Conservation (phyloP, 495 filamentous ascomycete genomes). For the Penicillium turbatum region DNA sequence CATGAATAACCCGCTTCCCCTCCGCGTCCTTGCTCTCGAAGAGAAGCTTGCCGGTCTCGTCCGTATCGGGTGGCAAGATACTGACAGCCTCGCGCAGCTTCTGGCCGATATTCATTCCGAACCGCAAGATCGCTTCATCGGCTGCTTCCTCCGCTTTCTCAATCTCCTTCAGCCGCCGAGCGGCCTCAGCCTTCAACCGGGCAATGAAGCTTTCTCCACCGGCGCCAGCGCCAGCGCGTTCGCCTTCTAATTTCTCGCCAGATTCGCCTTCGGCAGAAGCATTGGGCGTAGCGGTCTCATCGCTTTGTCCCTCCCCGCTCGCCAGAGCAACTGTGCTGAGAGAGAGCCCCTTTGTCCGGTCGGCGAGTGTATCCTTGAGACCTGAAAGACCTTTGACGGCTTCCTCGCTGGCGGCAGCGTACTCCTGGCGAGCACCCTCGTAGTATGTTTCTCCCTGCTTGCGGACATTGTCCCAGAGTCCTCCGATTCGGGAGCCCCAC, state of each 20-base stretch:
- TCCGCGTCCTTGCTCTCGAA: slow-evolving; percentile 91
- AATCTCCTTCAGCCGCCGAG: slow-evolving; percentile 82
- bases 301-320: slow-evolving; percentile 25
- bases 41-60: slow-evolving; percentile 52
- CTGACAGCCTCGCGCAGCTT: slow-evolving; percentile 89
- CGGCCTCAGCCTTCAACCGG: slow-evolving; percentile 76
- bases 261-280: slow-evolving; percentile 24
- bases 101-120: slow-evolving; percentile 84
- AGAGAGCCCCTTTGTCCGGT: slow-evolving; percentile 68
- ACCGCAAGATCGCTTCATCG: slow-evolving; percentile 90
- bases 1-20: slow-evolving; percentile 86
- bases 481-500: slow-evolving; percentile 85
- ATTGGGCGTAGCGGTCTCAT: slow-evolving; percentile 37
- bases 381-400: slow-evolving; percentile 79
- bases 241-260: slow-evolving; percentile 48
- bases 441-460: slow-evolving; percentile 88
- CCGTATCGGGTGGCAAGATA: slow-evolving; percentile 64
- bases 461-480: slow-evolving; percentile 82
- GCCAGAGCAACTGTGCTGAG: slow-evolving; percentile 46
- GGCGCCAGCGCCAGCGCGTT: slow-evolving; percentile 49
- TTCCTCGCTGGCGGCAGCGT: slow-evolving; percentile 69
- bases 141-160: slow-evolving; percentile 95
- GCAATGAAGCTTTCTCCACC: slow-evolving; percentile 76
- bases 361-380: slow-evolving; percentile 63
- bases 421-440: slow-evolving; percentile 76